Evolutionary conservation across 805 yeast species (phyloP), one percentile per base, ranked within the genome.

Genomic region (Candida gorgasii): DNA sequence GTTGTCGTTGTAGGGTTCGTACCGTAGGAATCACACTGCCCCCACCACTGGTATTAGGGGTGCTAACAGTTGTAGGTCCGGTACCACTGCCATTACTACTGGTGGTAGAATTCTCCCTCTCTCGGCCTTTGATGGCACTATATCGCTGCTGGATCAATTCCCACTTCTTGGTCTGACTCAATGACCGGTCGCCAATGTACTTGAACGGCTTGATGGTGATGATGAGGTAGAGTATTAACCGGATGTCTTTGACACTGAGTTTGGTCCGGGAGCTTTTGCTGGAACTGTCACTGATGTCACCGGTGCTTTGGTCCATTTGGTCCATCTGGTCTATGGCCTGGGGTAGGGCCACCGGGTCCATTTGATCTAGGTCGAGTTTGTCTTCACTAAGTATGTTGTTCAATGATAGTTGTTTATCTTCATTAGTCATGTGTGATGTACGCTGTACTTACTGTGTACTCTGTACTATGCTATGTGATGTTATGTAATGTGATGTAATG

Each of bases 151-250:
- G 69, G 29, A 65, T 62, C 15, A 58, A 38, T 42, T 61, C 63
- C 71, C 71, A 65, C 44, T 65, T 65, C 42, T 54, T 56, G 9
- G 67, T 62, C 45, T 65, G 71, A 23, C 58, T 53, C 18, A 60
- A 41, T 12, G 57, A 50, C 26, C 69, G 46, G 39, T 65, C 66
- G 7, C 71, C 71, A 16, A 63, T 55, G 43, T 64, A 65, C 44
- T 65, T 64, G 52, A 65, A 65, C 3, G 71, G 71, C 40, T 63
- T 64, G 24, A 62, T 53, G 19, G 54, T 49, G 17, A 57, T 48
- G 12, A 62, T 65, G 24, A 64, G 47, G 36, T 54, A 60, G n/a
- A 64, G 46, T 5, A 65, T 62, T 5, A 65, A 48, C 42, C 49
- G 53, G 12, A 65, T 59, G 36, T 65, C 69, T 24, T 52, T 51